Base-by-base conservation (phyloP, 345 rosid genomes). In the Jatropha curcas region DNA sequence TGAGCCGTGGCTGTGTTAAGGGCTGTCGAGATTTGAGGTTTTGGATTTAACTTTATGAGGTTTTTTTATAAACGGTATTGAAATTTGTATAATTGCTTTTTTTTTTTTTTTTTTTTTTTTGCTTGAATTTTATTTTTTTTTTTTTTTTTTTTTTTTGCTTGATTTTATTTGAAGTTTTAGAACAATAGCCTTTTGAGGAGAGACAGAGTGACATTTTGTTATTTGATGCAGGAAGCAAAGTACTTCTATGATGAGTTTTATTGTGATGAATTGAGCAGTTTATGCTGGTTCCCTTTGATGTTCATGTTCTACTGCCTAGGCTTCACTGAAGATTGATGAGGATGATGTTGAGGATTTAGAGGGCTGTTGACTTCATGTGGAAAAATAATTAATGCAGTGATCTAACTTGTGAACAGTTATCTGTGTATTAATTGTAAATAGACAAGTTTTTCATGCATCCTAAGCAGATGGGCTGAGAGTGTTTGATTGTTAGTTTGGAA, bases 391-490 rank as follows among this genome's bases (percentile, higher is more conserved):
- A 75, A 30, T 81, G 71, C 28, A 60, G 68, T 73, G 71, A 70
- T 81, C 73, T 77, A 70, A 79, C 70, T 63, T 67, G 77, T 67
- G 74, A 66, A 67, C 66, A 72, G 60, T 65, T 30, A 30, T 71
- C 76, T 83, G 84, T 71, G 77, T 72, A 72, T 64, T 60, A 76
- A 58, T 81, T 83, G 82, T 78, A 74, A 85, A 83, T 82, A 52
- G 43, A 68, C 71, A 76, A 67, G 0, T 79, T 80, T 62, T 71
- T 70, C 37, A 65, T 46, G 70, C 77, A 65, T 72, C 77, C 76
- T 53, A 79, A 84, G 83, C 68, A 68, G 84, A 89, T 84, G 84
- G 87, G 76, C 79, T 68, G 83, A 76, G 74, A 71, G 52, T 37
- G 52, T 56, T 74, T 74, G 66, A 27, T 37, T 61, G 72, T 46